Evolutionary conservation across 1,284 basidiomycete species (phyloP).

Genomic region (Phylloporus sp.): DNA sequence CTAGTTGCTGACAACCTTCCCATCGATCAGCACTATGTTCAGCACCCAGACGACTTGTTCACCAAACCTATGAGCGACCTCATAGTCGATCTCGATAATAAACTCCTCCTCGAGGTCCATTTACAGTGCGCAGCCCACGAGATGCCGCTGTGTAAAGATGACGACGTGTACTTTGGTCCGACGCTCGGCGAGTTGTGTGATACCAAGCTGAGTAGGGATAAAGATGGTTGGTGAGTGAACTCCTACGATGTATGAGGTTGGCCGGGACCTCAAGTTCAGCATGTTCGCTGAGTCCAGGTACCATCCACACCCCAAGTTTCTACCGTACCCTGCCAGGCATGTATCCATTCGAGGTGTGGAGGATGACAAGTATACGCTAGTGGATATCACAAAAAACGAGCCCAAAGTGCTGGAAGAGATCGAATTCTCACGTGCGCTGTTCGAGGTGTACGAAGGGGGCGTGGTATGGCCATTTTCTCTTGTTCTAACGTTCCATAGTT

Average conservation of each 20-base stretch:
- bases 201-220: slow-evolving; percentile 58
- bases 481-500: background rate
- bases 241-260: background rate
- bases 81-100: slow-evolving; percentile 75
- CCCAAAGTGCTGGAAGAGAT: slow-evolving; percentile 79
- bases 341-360: slow-evolving; percentile 79
- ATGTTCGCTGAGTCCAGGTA: slow-evolving; percentile 56
- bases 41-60: slow-evolving; percentile 75
- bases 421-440: slow-evolving; percentile 85
- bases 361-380: slow-evolving; percentile 80
- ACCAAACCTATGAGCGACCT: slow-evolving; percentile 66
- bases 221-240: slow-evolving; percentile 67
- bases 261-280: background rate
- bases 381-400: slow-evolving; percentile 60
- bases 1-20: slow-evolving; percentile 76
- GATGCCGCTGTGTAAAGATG: slow-evolving; percentile 77
- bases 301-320: slow-evolving; percentile 76
- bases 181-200: slow-evolving; percentile 60
- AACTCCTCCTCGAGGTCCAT: slow-evolving; percentile 82
- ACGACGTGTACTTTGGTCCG: slow-evolving; percentile 76
- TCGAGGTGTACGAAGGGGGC: slow-evolving; percentile 84
- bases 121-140: slow-evolving; percentile 89
- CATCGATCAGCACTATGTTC: slow-evolving; percentile 80
- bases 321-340: slow-evolving; percentile 77
- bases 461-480: slow-evolving; percentile 50